Evolutionary conservation across 345 rosid species (phyloP), one percentile per base, ranked within the genome.

Genomic region (Arabis alpina): DNA sequence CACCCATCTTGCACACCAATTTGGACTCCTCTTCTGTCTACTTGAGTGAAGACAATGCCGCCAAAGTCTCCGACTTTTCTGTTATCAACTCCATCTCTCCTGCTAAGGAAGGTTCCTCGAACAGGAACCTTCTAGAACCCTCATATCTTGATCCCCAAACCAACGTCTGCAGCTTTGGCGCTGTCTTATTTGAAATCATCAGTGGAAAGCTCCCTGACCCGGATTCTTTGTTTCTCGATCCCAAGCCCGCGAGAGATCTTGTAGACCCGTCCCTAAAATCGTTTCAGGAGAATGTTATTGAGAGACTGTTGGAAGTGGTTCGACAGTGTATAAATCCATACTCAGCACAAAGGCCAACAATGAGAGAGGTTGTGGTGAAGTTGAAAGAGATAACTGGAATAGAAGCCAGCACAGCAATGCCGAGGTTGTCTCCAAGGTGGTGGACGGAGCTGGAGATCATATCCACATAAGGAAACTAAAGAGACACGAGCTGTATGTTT

Each of bases 381-480:
- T 71, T 95, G 66, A 86, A 73, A 65, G 92, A 82, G 79, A 86
- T 88, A 61, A 95, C 91, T 30, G 80, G 86, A 45, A 70, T 94
- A 83, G 83, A 50, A 72, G 91, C 90, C n/a, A 89, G 82, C 16
- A 83, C 78, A 62, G 98, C 92, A 52, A 76, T 80, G 10, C 98
- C 98, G 16, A 87, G 88, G 81, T 49, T 74, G 42, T 92, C 96
- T 66, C 92, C 96, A 56, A 85, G 86, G 52, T 95, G 97, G 99
- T 92, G 99, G 97, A 96, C 97, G 24, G 97, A 95, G 68, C 91
- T 95, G 56, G 98, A 92, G 82, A 88, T 95, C 66, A 65, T 85
- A 83, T 83, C 98, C 30, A 60, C 82, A 4, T 85, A 83, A 53
- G 75, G 70, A 72, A 81, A 74, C 58, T 81, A 74, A 83, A 68